phyloP scores from a whole-genome alignment of 257 asterid genomes.

The Primulina tabacum region DNA sequence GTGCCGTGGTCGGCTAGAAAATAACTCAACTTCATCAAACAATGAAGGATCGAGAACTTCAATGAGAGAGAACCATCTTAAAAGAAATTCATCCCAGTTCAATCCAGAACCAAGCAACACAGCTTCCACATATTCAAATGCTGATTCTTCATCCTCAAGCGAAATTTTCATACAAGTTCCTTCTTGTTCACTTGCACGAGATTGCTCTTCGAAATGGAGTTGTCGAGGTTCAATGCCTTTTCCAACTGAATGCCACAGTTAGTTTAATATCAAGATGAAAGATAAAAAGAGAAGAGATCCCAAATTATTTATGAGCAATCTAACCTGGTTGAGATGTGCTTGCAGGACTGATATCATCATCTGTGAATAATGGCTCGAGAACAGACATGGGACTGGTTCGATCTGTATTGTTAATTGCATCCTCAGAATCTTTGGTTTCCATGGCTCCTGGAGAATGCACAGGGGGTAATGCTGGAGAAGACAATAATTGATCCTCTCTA shows the following conservation, averaged over 20 bases:
- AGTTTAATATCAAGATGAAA: conserved; percentile 23
- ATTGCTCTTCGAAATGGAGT: conserved; percentile 64
- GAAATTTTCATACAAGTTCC: conserved; percentile 51
- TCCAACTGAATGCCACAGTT: conserved; percentile 44
- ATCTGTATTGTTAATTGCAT: conserved; percentile 45
- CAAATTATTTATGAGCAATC: conserved; percentile 20
- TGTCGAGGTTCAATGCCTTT: conserved; percentile 64
- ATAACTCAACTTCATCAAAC: conserved; percentile 87
- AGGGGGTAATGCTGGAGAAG: conserved; percentile 44
- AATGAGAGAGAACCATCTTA: conserved; percentile 64
- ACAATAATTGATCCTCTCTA: conserved; percentile 38
- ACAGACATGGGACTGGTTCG: conserved; percentile 90
- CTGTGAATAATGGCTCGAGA: conserved; percentile 76
- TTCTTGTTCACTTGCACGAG: conserved; percentile 44
- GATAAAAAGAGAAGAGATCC: conserved; percentile 8
- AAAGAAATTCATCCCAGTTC: conserved; percentile 81
- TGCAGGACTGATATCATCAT: conserved; percentile 80
- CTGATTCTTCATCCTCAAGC: conserved; percentile 80
- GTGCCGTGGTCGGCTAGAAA: conserved; percentile 60
- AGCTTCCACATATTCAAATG: conserved; percentile 99
- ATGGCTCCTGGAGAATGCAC: conserved; percentile 32
- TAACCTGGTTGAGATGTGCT: conserved; percentile 66
- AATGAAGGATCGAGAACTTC: conserved; percentile 70
- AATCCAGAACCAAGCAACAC: conserved; percentile 92
- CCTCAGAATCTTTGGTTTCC: conserved; percentile 48